Conservation (phyloP, 768 basidiomycete genomes). For the Scleroderma citrinum region DNA sequence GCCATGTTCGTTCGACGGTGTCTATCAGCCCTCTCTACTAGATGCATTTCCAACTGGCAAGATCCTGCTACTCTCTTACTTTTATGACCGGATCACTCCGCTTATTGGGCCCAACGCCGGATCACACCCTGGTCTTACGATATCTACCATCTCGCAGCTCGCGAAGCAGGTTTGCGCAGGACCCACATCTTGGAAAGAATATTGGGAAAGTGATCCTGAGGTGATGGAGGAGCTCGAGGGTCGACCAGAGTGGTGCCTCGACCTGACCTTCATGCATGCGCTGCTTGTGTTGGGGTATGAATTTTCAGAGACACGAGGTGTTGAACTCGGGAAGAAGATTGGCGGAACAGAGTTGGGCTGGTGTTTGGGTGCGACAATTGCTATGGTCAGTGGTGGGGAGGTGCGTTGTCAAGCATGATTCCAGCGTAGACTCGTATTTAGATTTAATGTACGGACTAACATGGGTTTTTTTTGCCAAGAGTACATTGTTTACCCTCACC, state of each 20-base stretch:
- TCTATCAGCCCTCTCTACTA: slow-evolving; percentile 90
- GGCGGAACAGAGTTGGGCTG: slow-evolving; percentile 90
- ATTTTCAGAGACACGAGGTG: slow-evolving; percentile 61
- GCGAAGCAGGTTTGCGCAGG: slow-evolving; percentile 75
- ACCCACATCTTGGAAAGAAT: slow-evolving; percentile 46
- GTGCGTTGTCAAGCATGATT: slow-evolving; percentile 43
- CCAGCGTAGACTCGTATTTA: no score
- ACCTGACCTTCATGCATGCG: slow-evolving; percentile 92
- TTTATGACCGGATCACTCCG: slow-evolving; percentile 89
- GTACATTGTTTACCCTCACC: slow-evolving; percentile 4
- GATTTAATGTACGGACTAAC: no score
- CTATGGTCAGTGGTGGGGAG: slow-evolving; percentile 54
- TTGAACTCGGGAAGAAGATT: slow-evolving; percentile 82
- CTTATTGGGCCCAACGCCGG: slow-evolving; percentile 34
- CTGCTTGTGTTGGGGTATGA: slow-evolving; percentile 88
- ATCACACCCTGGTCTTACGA: slow-evolving; percentile 30
- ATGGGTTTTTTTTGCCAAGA: no score
- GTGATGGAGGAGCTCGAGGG: slow-evolving; percentile 67
- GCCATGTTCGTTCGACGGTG: slow-evolving; percentile 95
- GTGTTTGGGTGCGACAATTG: slow-evolving; percentile 82
- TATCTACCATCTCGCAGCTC: slow-evolving; percentile 56
- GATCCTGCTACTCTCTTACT: slow-evolving; percentile 92
- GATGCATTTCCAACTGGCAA: slow-evolving; percentile 85
- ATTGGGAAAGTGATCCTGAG: slow-evolving; percentile 39
- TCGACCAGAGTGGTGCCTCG: slow-evolving; percentile 92